Percentiles rank a stretch among this genome's conserved stretches.
Conservation (phyloP, 495 filamentous ascomycete genomes). For the Xylaria longipes region DNA sequence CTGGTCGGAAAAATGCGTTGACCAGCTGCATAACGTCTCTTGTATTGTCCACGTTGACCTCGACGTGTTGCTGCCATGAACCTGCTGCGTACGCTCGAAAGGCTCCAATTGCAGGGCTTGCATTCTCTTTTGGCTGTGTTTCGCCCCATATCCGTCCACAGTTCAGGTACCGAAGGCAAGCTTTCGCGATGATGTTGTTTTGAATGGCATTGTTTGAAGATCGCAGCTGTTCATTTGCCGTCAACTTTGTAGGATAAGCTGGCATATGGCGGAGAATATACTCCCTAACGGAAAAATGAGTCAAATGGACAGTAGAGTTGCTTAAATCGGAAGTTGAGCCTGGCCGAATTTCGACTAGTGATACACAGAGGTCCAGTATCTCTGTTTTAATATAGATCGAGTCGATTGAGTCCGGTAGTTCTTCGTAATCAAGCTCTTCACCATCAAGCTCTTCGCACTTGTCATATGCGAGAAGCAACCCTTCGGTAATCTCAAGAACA, state of each 20-base stretch:
- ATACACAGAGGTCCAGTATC: conserved; percentile 36
- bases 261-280: conserved; percentile 31
- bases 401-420: conserved; percentile 34
- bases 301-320: conserved; percentile 31
- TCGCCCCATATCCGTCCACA: conserved; percentile 9
- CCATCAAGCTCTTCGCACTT: conserved; percentile 15
- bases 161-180: conserved; percentile 32
- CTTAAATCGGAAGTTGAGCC: conserved; percentile 7
- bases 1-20: conserved; percentile 22
- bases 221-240: conserved; percentile 24
- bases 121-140: neutral
- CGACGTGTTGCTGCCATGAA: neutral
- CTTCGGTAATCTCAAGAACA: conserved; percentile 39
- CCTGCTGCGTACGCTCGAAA: conserved; percentile 14
- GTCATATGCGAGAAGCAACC: conserved; percentile 29
- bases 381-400: conserved; percentile 38
- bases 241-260: neutral
- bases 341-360: conserved; percentile 34
- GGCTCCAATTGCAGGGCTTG: neutral
- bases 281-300: conserved; percentile 41
- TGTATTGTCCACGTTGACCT: neutral
- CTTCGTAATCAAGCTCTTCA: too few relatives aligned
- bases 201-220: conserved; percentile 23
- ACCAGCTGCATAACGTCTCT: conserved; percentile 12
- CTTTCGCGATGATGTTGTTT: conserved; percentile 30